phyloP scores from a whole-genome alignment of 2,329 filamentous ascomycete genomes.

The Cadophora sp. region DNA sequence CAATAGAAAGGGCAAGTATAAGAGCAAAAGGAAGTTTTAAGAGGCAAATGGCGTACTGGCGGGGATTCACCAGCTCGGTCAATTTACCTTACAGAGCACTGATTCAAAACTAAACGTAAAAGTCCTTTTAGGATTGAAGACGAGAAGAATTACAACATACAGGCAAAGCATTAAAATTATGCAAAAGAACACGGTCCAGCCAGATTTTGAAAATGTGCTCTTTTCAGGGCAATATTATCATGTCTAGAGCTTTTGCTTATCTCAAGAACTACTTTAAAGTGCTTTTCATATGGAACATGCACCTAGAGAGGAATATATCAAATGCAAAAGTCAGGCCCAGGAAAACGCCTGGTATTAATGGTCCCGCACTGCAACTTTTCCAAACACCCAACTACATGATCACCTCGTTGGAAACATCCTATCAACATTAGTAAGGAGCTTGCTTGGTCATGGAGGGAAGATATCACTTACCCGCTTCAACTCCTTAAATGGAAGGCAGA shows the following conservation, averaged over 20 bases:
- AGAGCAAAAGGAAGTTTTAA: too few species aligned
- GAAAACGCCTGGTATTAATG: slow-evolving; percentile 21
- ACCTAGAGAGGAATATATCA: slow-evolving; percentile 5
- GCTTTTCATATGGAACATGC: slow-evolving; percentile 6
- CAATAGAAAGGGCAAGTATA: too few species aligned
- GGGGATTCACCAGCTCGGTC: too few species aligned
- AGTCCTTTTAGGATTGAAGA: too few species aligned
- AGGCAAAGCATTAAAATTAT: too few species aligned
- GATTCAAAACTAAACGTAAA: too few species aligned
- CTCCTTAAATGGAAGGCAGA: slow-evolving; percentile 98
- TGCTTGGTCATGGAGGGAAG: slow-evolving; percentile 8
- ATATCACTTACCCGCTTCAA: slow-evolving; percentile 80
- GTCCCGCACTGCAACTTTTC: not conserved
- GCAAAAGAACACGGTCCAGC: too few species aligned
- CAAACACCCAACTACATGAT: slow-evolving; percentile 74
- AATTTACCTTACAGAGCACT: too few species aligned
- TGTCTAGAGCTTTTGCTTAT: slow-evolving; percentile 14
- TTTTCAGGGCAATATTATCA: too few species aligned
- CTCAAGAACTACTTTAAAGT: slow-evolving; percentile 13
- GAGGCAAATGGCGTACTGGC: too few species aligned
- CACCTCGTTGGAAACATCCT: slow-evolving; percentile 86
- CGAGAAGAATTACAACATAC: too few species aligned
- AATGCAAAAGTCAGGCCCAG: slow-evolving; percentile 14
- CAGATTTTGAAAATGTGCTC: too few species aligned
- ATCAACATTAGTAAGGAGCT: slow-evolving; percentile 43